Evolutionary conservation across 345 rosid genomes (phyloP), one percentile per base, ranked within the genome.

Genomic region (Arabis alpina): DNA sequence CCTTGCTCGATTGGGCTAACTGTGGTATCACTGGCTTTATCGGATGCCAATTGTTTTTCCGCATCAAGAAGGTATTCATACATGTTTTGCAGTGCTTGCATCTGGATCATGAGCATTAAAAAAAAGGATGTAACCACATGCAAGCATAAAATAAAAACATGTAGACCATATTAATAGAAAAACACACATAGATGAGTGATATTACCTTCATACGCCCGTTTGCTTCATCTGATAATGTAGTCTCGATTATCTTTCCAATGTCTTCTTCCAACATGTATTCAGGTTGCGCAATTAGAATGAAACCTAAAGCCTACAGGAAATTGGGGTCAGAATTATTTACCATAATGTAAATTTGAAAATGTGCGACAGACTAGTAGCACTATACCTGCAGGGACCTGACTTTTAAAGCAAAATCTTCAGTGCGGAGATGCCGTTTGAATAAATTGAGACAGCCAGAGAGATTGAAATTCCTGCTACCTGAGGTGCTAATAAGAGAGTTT

Each of bases 181-280:
- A 54, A 69, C 2, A 10, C 66, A 49, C 36, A 28, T 11, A 16
- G 43, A 43, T 59, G 60, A 43, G 23, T 7, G 30, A 44, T 64
- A 75, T 61, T 82, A 92, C 99, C 99, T 92, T 89, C 68, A 92
- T 86, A 65, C 91, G 97, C 68, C 78, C 76, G 47, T 95, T 81
- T 74, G 95, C 85, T 75, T 83, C 76, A 55, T 84, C 67, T 65
- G 96, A 78, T 51, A 92, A 79, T 59, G 98, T 79, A 62, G 86
- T 87, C 68, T 86, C 99, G 27, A 95, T 55, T 77, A 95, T 90
- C 77, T 81, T 84, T 55, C 96, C 88, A 55, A 95, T 82, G 76
- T 90, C 99, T 80, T 84, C 87, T 70, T 92, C 98, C 87, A 94
- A 86, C 99, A 94, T 94, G 86, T 82, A 86, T 47, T 92, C 97